A percentile compares a stretch with the other conserved stretches of the same genome.
Evolutionary conservation across 2,329 filamentous ascomycete species (phyloP).

Genomic region (Aspergillus pseudoglaucus): DNA sequence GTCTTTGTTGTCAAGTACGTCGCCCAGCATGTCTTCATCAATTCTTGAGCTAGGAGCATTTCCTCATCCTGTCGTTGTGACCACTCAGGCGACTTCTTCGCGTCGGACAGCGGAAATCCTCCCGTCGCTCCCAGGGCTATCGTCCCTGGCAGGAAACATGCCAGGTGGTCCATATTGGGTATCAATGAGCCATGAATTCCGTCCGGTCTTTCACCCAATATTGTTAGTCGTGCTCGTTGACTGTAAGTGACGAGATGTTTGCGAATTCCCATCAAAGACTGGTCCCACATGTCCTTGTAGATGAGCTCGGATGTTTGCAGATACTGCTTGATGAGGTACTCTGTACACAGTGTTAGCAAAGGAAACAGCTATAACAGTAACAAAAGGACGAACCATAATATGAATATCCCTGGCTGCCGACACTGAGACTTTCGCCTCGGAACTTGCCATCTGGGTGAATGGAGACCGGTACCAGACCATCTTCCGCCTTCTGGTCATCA

Average conservation of each 20-base stretch:
- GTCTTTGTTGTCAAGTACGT: conserved; percentile 91
- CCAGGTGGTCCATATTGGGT: conserved; percentile 96
- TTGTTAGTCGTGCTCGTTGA: conserved; percentile 70
- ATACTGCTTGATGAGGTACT: conserved; percentile 98
- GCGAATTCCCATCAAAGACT: conserved; percentile 75
- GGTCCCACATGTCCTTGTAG: conserved; percentile 89
- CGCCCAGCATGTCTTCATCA: conserved; percentile 96
- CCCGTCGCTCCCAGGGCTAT: conserved; percentile 84
- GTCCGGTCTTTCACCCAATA: conserved; percentile 75
- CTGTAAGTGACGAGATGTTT: conserved; percentile 92
- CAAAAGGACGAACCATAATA: conserved; percentile 60
- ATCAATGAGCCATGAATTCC: conserved; percentile 62
- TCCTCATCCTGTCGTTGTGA: conserved; percentile 73
- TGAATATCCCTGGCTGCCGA: conserved; percentile 90
- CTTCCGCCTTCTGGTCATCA: conserved; percentile 70
- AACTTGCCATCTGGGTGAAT: conserved; percentile 79
- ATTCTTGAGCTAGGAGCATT: conserved; percentile 76
- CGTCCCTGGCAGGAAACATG: conserved; percentile 95
- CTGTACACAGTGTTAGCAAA: conserved; percentile 30
- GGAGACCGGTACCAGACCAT: conserved; percentile 87
- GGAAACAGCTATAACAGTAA: background rate
- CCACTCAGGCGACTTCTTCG: conserved; percentile 67
- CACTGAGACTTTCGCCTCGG: conserved; percentile 74
- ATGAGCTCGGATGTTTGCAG: conserved; percentile 85
- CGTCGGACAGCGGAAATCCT: conserved; percentile 67